Evolutionary conservation across 2,329 filamentous ascomycete genomes (phyloP).

Genomic region (Pleomassaria siparia): DNA sequence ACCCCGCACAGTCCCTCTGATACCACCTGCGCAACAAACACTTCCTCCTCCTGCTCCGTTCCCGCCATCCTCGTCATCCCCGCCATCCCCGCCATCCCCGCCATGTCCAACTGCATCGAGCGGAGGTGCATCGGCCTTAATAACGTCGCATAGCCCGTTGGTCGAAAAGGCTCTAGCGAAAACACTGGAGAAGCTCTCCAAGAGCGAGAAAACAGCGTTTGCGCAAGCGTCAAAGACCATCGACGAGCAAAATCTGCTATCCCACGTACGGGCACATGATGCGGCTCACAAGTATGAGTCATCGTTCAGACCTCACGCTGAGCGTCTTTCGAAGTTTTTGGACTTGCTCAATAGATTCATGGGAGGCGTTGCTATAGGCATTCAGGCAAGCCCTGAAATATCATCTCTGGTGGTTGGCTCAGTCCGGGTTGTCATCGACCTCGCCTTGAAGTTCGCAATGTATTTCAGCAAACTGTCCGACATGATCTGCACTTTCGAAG

Average conservation of each 20-base stretch:
- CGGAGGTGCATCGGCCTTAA: neutral
- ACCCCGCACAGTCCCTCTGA: too few relatives aligned
- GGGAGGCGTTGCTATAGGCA: slow-evolving; percentile 7
- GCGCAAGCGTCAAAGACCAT: slow-evolving; percentile 8
- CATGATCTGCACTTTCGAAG: slow-evolving; percentile 9
- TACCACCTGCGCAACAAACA: too few relatives aligned
- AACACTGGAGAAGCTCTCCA: slow-evolving; percentile 12
- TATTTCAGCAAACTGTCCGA: slow-evolving; percentile 20
- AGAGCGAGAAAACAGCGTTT: slow-evolving; percentile 17
- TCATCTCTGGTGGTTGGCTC: slow-evolving; percentile 20
- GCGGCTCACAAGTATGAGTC: slow-evolving; percentile 16
- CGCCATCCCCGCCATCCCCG: neutral
- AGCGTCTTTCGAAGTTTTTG: slow-evolving; percentile 18
- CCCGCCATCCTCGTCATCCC: too few relatives aligned
- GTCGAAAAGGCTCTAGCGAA: slow-evolving; percentile 11
- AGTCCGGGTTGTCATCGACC: slow-evolving; percentile 19
- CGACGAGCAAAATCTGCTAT: slow-evolving; percentile 11
- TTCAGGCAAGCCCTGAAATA: neutral
- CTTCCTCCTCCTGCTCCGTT: too few relatives aligned
- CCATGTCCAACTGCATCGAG: too few relatives aligned
- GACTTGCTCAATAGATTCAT: slow-evolving; percentile 21
- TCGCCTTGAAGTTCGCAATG: slow-evolving; percentile 17
- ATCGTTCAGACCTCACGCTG: slow-evolving; percentile 17
- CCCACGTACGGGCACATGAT: slow-evolving; percentile 7
- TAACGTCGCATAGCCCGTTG: slow-evolving; percentile 1